Evolutionary conservation across 805 yeast species (phyloP).

Genomic region (Dipodascopsis tothii): DNA sequence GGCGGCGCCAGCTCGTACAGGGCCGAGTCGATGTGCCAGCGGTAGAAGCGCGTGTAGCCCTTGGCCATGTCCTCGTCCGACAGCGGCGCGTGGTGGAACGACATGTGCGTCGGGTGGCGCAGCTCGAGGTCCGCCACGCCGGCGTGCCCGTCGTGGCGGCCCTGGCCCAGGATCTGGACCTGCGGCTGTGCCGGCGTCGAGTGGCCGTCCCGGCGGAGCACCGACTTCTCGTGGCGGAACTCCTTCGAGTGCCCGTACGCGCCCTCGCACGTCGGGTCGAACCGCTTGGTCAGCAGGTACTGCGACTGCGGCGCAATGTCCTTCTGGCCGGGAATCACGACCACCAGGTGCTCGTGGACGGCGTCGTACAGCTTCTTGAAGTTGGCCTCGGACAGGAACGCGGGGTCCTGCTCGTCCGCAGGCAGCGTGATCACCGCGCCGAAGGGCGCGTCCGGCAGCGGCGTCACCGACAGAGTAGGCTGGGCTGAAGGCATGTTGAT

Average conservation of each 20-base stretch:
- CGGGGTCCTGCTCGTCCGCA: constrained; percentile 64
- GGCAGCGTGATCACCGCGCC: constrained; percentile 69
- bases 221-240: constrained; percentile 56
- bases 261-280: constrained; percentile 65
- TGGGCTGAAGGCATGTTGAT: neutral
- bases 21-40: constrained; percentile 94
- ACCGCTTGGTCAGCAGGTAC: constrained; percentile 63
- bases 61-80: constrained; percentile 53
- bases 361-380: constrained; percentile 57
- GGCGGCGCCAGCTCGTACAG: constrained; percentile 82
- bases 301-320: constrained; percentile 66
- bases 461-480: constrained; percentile 32
- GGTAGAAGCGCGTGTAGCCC: constrained; percentile 70
- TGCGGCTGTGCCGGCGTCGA: constrained; percentile 79
- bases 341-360: constrained; percentile 58
- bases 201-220: constrained; percentile 71
- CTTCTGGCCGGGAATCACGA: constrained; percentile 67
- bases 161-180: constrained; percentile 85
- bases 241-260: constrained; percentile 82
- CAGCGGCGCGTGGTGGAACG: constrained; percentile 65
- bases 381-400: constrained; percentile 55
- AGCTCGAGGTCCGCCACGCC: constrained; percentile 52
- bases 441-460: constrained; percentile 46
- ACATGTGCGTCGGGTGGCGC: constrained; percentile 77
- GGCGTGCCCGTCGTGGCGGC: constrained; percentile 47